Base-by-base conservation (phyloP, 768 basidiomycete genomes). In the Mrakia hoshinonis region DNA sequence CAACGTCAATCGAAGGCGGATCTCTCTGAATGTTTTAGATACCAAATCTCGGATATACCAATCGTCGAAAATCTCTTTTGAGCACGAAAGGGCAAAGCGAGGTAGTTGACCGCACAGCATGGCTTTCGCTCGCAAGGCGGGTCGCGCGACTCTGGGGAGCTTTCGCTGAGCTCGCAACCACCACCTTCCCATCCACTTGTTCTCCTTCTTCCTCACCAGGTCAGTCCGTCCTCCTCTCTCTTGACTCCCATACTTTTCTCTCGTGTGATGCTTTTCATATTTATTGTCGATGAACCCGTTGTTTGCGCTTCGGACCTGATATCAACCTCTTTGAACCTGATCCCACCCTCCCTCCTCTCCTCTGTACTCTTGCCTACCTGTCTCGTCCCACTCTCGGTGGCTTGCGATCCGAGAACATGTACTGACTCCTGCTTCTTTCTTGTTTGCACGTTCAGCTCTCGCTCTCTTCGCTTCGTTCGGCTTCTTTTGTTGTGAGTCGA, bases 281-380 rank as follows among this genome's bases (percentile, higher is more conserved):
- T 87, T 89, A 87, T 88, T 89, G 87, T 88, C 86, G 80, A 81
- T 85, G 86, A 86, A 61, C 31, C 58, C 34, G 20, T 51, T 38
- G 31, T 31, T 36, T 61, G 11, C 31, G 31, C 20, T 36, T 79
- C 68, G 75, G 75, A 68, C 66, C 74, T 87, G 87, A 87, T 84
- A 81, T 79, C 82, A 85, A 80, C 61, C 72, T 73, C 84, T 70
- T 64, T 70, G 38, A 61, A 36, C 58, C 69, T 87, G 86, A 86
- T 68, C 68, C 73, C 22, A 9, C 60, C 29, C n/a, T 29, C 4
- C 5, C 31, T 36, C 61, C 47, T 46, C 26, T 39, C 4, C 46
- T 65, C 18, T 24, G 29, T 47, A 31, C 43, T 31, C 1, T 48
- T 12, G 3, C 43, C 24, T 29, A 24, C 29, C 4, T 46, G 10